Evolutionary conservation across 805 yeast species (phyloP), one percentile per base, ranked within the genome.

Genomic region (Suhomyces kilbournensis): DNA sequence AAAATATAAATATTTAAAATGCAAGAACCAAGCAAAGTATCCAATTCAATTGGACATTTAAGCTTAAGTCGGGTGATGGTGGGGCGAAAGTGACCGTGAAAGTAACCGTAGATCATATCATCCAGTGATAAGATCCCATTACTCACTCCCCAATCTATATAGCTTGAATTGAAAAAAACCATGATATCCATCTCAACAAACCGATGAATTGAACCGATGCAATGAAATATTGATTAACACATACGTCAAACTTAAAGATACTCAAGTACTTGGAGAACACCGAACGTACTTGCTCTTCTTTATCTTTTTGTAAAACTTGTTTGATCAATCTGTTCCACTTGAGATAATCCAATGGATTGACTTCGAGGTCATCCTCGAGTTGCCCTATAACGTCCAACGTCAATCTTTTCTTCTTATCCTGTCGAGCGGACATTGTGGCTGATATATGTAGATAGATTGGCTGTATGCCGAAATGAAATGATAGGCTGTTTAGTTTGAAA

Each of bases 201-300:
- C 35, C 35, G 9, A 32, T 32, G 35, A 32, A 32, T 32, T 32
- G 35, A 32, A 38, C 42, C 42, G 17, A 17, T 38, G 23, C 15
- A 38, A 35, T 35, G 40, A 35, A 35, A 44, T 50, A 38, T 38
- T 17, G 14, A 17, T 7, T 17, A 38, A 38, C 42, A 61, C 67
- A 57, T 57, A 66, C 86, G 58, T 85, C 83, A 50, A 78, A 80
- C 25, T 89, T 90, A 73, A 89, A 92, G 7, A 80, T 73, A 17
- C 66, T 66, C 44, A 92, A 77, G 59, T 87, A 83, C 19, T 79
- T 70, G 50, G 85, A 86, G 65, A 79, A 90, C 0, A 78, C 75
- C 7, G 74, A 70, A 35, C 86, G 70, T 2, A 87, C 83, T 49
- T 80, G 82, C 25, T 82, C 89, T 47, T 76, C 78, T 53, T 82